A percentile compares a stretch with the other conserved stretches of the same genome.
phyloP scores from a whole-genome alignment of 352 stramenopile species.

The Phytophthora melonis region DNA sequence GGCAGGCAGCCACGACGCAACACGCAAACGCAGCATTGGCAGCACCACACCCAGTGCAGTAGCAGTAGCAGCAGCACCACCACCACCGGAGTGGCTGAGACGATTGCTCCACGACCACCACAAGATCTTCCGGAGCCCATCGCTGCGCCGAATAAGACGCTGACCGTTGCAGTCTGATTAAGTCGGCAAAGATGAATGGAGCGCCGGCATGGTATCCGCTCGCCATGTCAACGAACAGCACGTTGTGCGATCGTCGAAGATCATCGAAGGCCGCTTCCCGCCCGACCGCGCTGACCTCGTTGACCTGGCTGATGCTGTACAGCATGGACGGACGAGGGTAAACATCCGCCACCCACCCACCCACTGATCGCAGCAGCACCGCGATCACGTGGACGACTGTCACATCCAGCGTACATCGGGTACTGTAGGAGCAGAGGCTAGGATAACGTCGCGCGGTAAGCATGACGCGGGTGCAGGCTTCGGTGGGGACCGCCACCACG shows the following conservation, averaged over 20 bases:
- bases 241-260: constrained; percentile 32
- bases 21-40: neutral
- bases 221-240: neutral
- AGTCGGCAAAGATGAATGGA: constrained; percentile 12
- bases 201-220: neutral
- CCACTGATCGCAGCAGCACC: constrained; percentile 28
- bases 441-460: neutral
- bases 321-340: constrained; percentile 17
- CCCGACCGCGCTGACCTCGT: neutral
- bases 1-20: constrained; percentile 12
- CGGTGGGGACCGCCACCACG: neutral
- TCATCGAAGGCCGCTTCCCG: constrained; percentile 15
- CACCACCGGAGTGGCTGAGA: neutral
- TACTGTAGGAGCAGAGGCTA: neutral
- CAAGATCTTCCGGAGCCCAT: constrained; percentile 15
- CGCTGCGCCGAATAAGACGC: constrained; percentile 7
- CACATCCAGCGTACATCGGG: constrained; percentile 2
- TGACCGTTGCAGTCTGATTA: constrained; percentile 27
- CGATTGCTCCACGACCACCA: constrained; percentile 8
- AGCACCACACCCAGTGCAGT: neutral
- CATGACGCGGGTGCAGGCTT: neutral
- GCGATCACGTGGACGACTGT: constrained; percentile 20
- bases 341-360: constrained; percentile 17
- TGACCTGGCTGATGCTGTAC: constrained; percentile 1
- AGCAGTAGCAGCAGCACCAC: neutral